Percentiles rank a stretch among this genome's conserved stretches.
Evolutionary conservation across 2,329 filamentous ascomycete species (phyloP).

Genomic region (Fusarium zealandicum): DNA sequence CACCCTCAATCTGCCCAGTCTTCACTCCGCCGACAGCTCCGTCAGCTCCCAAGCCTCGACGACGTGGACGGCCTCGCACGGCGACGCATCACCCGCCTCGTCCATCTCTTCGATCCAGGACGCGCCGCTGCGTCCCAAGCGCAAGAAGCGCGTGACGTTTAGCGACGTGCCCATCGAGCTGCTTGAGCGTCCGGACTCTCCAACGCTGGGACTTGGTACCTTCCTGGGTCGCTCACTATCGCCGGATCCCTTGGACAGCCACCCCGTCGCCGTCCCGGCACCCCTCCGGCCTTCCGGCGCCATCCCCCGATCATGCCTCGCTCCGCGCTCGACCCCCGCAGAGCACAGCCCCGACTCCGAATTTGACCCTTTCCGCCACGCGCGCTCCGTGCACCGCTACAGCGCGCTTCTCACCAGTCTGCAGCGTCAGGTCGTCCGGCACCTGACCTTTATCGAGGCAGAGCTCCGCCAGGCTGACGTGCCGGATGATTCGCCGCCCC

Average conservation of each 20-base stretch:
- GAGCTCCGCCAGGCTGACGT: constrained; percentile 44
- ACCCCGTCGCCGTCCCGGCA: background rate
- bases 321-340: constrained; percentile 18
- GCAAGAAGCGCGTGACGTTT: constrained; percentile 52
- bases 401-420: constrained; percentile 57
- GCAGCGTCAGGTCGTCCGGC: constrained; percentile 56
- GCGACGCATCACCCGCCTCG: constrained; percentile 34
- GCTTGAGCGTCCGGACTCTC: constrained; percentile 64
- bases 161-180: constrained; percentile 50
- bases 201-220: constrained; percentile 64
- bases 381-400: constrained; percentile 57
- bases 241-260: constrained; percentile 32
- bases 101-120: constrained; percentile 54
- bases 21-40: constrained; percentile 56
- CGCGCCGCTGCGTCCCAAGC: constrained; percentile 32
- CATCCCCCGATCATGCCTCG: constrained; percentile 27
- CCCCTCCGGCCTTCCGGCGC: constrained; percentile 22
- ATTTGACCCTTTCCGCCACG: constrained; percentile 50
- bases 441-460: constrained; percentile 55
- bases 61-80: constrained; percentile 33
- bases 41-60: constrained; percentile 49
- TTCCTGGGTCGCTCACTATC: constrained; percentile 39
- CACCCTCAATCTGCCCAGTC: constrained; percentile 20
- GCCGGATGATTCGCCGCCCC: constrained; percentile 21
- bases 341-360: constrained; percentile 25